Evolutionary conservation across 1,284 basidiomycete genomes (phyloP).

Genomic region (Rhizopogon parksii): DNA sequence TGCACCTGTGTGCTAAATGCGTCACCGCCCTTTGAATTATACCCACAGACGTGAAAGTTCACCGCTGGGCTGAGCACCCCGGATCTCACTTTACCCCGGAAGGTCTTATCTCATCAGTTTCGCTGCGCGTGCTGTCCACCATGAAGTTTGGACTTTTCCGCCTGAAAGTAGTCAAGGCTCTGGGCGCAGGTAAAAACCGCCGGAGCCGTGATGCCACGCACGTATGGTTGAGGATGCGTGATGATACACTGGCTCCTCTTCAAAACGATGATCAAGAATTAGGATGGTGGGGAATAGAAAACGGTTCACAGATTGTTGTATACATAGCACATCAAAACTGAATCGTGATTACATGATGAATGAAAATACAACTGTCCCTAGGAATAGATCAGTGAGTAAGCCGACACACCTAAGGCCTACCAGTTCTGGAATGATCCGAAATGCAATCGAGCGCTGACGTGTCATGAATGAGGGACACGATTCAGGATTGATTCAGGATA

Average conservation of each 20-base stretch:
- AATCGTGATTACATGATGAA: constrained; percentile 1
- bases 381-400: background rate
- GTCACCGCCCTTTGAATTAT: constrained; percentile 3
- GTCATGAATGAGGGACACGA: background rate
- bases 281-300: constrained; percentile 66
- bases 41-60: constrained; percentile 32
- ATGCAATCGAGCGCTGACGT: background rate
- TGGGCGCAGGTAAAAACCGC: constrained; percentile 22
- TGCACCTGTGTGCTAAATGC: constrained; percentile 9
- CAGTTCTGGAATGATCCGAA: background rate
- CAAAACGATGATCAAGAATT: constrained; percentile 46
- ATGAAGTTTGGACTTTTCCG: constrained; percentile 58
- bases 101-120: constrained; percentile 19
- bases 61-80: constrained; percentile 23
- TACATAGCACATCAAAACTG: constrained; percentile 14
- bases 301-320: constrained; percentile 44
- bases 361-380: background rate
- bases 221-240: constrained; percentile 52
- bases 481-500: background rate
- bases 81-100: constrained; percentile 1
- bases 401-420: background rate
- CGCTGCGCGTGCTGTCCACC: constrained; percentile 52
- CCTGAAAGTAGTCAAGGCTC: constrained; percentile 43
- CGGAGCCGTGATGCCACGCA: constrained; percentile 24
- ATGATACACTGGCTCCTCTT: constrained; percentile 40